Evolutionary conservation across 2,329 filamentous ascomycete genomes (phyloP).

Genomic region (Aspergillus awamori): DNA sequence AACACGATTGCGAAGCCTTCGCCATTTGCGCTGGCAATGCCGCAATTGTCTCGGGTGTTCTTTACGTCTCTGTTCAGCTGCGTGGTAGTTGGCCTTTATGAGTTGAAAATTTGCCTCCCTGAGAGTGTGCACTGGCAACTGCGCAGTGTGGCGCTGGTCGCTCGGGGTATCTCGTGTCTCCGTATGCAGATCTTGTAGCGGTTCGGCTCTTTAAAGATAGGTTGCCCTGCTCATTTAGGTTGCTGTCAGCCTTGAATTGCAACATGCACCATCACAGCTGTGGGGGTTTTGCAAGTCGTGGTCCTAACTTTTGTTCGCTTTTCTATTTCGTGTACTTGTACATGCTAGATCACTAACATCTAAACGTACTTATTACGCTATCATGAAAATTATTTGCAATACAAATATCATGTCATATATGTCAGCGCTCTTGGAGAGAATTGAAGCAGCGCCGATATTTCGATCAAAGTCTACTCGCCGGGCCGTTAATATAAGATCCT

Average conservation of each 20-base stretch:
- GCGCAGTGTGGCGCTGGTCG: conserved; percentile 9
- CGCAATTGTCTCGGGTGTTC: conserved; percentile 7
- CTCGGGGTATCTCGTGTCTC: conserved; percentile 15
- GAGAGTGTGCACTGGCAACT: conserved; percentile 9
- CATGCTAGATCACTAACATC: conserved; percentile 28
- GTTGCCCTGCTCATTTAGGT: conserved; percentile 6
- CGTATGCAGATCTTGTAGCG: conserved; percentile 15
- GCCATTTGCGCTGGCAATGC: conserved; percentile 4
- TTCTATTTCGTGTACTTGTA: conserved; percentile 34
- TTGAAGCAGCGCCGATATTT: not conserved
- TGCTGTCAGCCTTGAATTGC: conserved; percentile 12
- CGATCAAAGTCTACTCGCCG: conserved; percentile 51
- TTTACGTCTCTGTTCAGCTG: conserved; percentile 9
- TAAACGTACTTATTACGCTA: conserved; percentile 18
- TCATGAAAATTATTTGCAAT: conserved; percentile 16
- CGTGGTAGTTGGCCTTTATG: conserved; percentile 6
- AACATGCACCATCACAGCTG: conserved; percentile 1
- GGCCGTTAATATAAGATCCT: conserved; percentile 57
- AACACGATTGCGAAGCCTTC: conserved; percentile 1
- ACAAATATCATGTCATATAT: conserved; percentile 8
- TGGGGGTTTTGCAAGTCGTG: conserved; percentile 9
- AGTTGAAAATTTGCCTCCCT: conserved; percentile 1
- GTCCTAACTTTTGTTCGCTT: conserved; percentile 20
- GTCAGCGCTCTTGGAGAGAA: not conserved
- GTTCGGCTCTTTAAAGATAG: conserved; percentile 2